A percentile compares a stretch with the other conserved stretches of the same genome.
Conservation (phyloP, 2,329 filamentous ascomycete species). For the Stagonosporopsis rhizophila region DNA sequence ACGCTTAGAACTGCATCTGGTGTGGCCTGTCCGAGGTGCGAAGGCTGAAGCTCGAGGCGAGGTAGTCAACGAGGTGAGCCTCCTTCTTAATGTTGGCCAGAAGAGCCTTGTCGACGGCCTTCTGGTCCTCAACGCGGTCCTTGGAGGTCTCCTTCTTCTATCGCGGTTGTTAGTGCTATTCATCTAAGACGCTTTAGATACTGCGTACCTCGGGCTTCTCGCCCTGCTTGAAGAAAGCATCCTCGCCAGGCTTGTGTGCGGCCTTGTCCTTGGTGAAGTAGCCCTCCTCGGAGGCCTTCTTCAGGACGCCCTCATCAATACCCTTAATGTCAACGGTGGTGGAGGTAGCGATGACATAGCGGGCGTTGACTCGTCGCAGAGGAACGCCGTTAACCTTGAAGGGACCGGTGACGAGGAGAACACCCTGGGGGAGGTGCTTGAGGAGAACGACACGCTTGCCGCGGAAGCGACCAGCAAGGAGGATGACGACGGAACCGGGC, state of each 20-base stretch:
- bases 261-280: constrained; percentile 98
- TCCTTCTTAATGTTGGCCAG: constrained; percentile 98
- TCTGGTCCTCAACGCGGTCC: constrained; percentile 95
- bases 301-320: constrained; percentile 73
- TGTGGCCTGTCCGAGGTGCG: constrained; percentile 99
- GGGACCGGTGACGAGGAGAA: constrained; percentile 97
- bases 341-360: constrained; percentile 92
- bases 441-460: constrained; percentile 99
- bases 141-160: constrained; percentile 97
- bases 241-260: constrained; percentile 95
- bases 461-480: constrained; percentile 98
- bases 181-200: not conserved
- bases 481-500: constrained; percentile 96
- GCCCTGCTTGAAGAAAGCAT: constrained; percentile 99
- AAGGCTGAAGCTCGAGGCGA: constrained; percentile 95
- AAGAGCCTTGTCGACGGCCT: constrained; percentile 96
- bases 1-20: constrained; percentile 94
- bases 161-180: constrained; percentile 26
- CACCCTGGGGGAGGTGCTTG: constrained; percentile 96
- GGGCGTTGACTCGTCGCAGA: constrained; percentile 88
- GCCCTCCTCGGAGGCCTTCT: constrained; percentile 81
- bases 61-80: constrained; percentile 90
- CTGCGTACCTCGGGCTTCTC: constrained; percentile 91
- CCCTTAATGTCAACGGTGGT: constrained; percentile 84
- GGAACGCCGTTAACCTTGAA: constrained; percentile 99